Evolutionary conservation across 1,139 yeast genomes (phyloP).

Genomic region (Pichia sp.): DNA sequence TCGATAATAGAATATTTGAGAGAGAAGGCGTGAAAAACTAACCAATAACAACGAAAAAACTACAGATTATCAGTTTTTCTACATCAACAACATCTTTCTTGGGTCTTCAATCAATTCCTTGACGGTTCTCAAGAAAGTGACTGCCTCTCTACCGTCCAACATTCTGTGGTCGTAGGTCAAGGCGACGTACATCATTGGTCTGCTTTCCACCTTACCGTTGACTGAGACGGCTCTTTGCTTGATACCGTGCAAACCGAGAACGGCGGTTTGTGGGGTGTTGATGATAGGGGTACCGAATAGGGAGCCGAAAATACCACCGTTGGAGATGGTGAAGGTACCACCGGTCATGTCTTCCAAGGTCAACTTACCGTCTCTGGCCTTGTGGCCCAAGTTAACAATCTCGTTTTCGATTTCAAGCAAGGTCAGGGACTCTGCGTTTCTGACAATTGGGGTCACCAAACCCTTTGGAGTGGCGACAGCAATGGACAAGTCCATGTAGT

Average conservation of each 20-base stretch:
- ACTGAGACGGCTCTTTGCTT: slow-evolving; percentile 92
- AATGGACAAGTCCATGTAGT: slow-evolving; percentile 89
- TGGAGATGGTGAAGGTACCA: slow-evolving; percentile 97
- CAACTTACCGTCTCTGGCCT: slow-evolving; percentile 96
- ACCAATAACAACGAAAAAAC: slow-evolving; percentile 1
- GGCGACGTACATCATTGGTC: slow-evolving; percentile 99
- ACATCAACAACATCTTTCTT: slow-evolving; percentile 85
- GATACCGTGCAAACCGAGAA: slow-evolving; percentile 94
- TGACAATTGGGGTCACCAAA: slow-evolving; percentile 94
- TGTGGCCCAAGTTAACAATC: slow-evolving; percentile 73
- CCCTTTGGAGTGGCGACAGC: slow-evolving; percentile 99
- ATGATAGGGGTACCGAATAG: slow-evolving; percentile 97
- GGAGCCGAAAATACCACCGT: slow-evolving; percentile 99
- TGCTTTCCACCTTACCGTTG: slow-evolving; percentile 89
- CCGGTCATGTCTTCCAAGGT: slow-evolving; percentile 99
- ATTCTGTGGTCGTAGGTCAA: slow-evolving; percentile 98
- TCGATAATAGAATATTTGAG: background rate
- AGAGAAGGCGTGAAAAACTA: background rate
- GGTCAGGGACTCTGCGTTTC: slow-evolving; percentile 91
- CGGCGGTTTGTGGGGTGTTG: slow-evolving; percentile 98
- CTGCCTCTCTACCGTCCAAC: slow-evolving; percentile 98
- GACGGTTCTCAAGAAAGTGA: slow-evolving; percentile 89
- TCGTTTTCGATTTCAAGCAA: slow-evolving; percentile 89
- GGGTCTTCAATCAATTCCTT: slow-evolving; percentile 99
- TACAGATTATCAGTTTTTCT: background rate